Base-by-base conservation (phyloP, 345 rosid species). In the Eutrema yunnanense region DNA sequence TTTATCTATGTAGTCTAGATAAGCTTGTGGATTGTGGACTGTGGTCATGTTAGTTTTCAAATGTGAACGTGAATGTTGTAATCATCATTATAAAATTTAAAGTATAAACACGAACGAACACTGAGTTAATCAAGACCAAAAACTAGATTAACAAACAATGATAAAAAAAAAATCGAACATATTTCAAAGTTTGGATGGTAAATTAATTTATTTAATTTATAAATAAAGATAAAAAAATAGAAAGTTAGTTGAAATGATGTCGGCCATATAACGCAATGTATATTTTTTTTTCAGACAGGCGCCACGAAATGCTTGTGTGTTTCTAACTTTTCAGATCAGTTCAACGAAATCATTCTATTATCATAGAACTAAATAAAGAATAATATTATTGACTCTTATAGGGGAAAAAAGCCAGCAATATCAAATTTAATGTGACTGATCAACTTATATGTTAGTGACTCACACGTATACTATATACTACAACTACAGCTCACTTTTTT, bases 381-480 rank as follows among this genome's bases (percentile, higher is more conserved):
- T 26, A 53, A 26, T 59, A 36, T 29, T 26, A 38, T 40, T 40
- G 52, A 48, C 36, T 73, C 69, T 51, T 58, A 19, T 41, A 33
- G 12, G 42, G 42, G 12, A 49, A 67, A 58, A 67, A 40, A 52
- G 42, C 50, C 16, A 68, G 34, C 16, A 61, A 68, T 42, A 58
- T 66, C 59, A 50, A 5, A 59, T 59, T 8, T 3, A 51, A 26
- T 42, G 78, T 36, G 62, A 57, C 4, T 49, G 32, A 61, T 37
- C 32, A 61, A 50, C 60, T 59, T 53, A 16, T 40, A 4, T 41
- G 29, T 13, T 52, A 32, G 66, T 19, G 22, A 19, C 22, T 40
- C 66, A 65, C 46, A 40, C 66, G 67, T 65, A 73, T 56, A 22
- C 32, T 36, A 43, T 62, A 53, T 30, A 30, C 36, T 51, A 29